Evolutionary conservation across 371 early-diverging fungal species (phyloP), one percentile per base, ranked within the genome.

Genomic region (Haplosporangium sp.): DNA sequence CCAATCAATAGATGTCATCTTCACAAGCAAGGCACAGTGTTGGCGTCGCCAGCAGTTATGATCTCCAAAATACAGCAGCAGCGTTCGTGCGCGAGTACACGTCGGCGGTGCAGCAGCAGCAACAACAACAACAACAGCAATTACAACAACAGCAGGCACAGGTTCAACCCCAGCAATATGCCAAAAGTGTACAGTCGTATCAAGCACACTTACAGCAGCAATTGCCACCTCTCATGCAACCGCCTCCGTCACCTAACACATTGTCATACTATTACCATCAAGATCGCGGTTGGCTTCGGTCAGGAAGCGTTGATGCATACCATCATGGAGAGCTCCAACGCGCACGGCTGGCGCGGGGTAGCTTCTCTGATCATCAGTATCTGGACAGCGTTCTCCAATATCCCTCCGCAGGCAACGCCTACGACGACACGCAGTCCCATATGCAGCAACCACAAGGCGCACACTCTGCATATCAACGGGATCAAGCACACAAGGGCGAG

Each of bases 201-300:
- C 75, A 61, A 18, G 46, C 67, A 11, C 71, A 67, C 29, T 52
- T 66, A 6, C 73, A 77, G n/a, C 81, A 73, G 21, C 77, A 72
- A 12, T 43, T 76, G 14, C 81, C 77, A 9, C 81, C 84, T 18
- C 61, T 85, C 53, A 86, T 87, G 84, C 69, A 83, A 36, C 87
- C 87, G 48, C 87, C 87, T n/a, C 86, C 87, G 20, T 85, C 86
- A 18, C 87, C 87, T 6, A 86, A 83, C 56, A 86, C 86, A 12
- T 66, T 87, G 8, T 85, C 85, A 42, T 87, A 87, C 63, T 87
- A 86, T 64, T 83, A 82, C 9, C 81, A 82, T 38, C 86, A 83
- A 18, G 79, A 82, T 50, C 74, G 77, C 6, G 80, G 83, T 59
- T 80, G 84, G 82, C 70, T 83, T 37, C 79, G 77, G 16, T 77